phyloP scores from a whole-genome alignment of 1,284 basidiomycete genomes.

The Schizophyllum amplum region DNA sequence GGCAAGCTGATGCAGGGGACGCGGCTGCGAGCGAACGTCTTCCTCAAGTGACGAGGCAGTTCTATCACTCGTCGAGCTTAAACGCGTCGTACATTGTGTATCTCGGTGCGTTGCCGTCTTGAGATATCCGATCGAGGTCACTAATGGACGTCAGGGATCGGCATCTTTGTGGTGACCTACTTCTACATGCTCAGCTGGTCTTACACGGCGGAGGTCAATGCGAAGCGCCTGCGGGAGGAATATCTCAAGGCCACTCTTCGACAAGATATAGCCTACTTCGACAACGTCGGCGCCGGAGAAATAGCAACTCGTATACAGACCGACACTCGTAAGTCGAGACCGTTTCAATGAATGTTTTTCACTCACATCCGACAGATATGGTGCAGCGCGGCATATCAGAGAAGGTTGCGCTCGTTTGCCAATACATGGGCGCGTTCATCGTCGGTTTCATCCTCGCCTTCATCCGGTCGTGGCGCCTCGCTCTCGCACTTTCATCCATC shows the following conservation, averaged over 20 bases:
- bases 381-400: conserved; percentile 87
- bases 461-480: conserved; percentile 73
- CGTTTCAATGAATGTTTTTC: conserved; percentile 47
- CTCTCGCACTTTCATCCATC: conserved; percentile 82
- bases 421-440: conserved; percentile 46
- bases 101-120: conserved; percentile 47
- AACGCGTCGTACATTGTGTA: conserved; percentile 59
- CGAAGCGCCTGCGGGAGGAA: conserved; percentile 73
- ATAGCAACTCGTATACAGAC: conserved; percentile 93
- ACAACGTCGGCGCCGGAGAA: conserved; percentile 89
- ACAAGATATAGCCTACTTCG: conserved; percentile 87
- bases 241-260: conserved; percentile 74
- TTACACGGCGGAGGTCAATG: conserved; percentile 80
- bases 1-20: conserved; percentile 20
- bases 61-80: conserved; percentile 42
- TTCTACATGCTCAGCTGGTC: conserved; percentile 85
- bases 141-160: conserved; percentile 38
- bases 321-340: conserved; percentile 57
- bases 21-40: conserved; percentile 22
- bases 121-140: neutral
- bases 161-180: conserved; percentile 58
- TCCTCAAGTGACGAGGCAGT: conserved; percentile 34
- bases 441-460: conserved; percentile 78
- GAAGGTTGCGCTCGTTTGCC: conserved; percentile 68
- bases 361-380: conserved; percentile 52